Evolutionary conservation across 768 basidiomycete genomes (phyloP).

Genomic region (Suillus subalutaceus): DNA sequence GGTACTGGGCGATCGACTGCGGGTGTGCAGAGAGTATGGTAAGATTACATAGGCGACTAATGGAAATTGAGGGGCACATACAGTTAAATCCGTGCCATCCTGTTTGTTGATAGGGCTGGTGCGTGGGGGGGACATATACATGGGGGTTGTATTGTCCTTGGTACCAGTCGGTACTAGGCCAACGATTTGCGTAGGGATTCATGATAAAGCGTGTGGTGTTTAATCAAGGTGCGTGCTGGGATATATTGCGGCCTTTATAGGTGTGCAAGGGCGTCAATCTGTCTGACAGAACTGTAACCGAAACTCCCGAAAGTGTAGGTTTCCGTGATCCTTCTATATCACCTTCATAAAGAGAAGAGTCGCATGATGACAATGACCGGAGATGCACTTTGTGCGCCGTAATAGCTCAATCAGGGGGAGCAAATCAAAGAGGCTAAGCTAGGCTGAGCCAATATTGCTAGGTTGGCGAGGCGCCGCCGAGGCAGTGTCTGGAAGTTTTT

Average conservation of each 20-base stretch:
- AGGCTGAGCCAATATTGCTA: not conserved
- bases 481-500: not conserved
- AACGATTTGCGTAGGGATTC: conserved; percentile 26
- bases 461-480: too few species aligned
- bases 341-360: not conserved
- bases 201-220: conserved; percentile 14
- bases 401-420: not conserved
- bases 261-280: not conserved
- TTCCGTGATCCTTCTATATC: not conserved
- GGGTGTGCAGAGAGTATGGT: not conserved
- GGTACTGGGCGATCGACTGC: conserved; percentile 30
- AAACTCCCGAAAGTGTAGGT: not conserved
- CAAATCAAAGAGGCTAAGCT: not conserved
- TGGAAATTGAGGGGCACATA: conserved; percentile 10
- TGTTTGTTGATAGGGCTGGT: conserved; percentile 17
- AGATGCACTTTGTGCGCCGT: not conserved
- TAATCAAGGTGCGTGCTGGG: not conserved
- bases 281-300: not conserved
- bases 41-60: not conserved
- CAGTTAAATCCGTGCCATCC: conserved; percentile 19
- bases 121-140: conserved; percentile 28
- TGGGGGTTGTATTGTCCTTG: conserved; percentile 33
- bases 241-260: conserved; percentile 15
- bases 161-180: conserved; percentile 21
- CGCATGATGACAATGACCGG: not conserved